Base-by-base conservation (phyloP, 768 basidiomycete genomes). In the Boletus fagicola region DNA sequence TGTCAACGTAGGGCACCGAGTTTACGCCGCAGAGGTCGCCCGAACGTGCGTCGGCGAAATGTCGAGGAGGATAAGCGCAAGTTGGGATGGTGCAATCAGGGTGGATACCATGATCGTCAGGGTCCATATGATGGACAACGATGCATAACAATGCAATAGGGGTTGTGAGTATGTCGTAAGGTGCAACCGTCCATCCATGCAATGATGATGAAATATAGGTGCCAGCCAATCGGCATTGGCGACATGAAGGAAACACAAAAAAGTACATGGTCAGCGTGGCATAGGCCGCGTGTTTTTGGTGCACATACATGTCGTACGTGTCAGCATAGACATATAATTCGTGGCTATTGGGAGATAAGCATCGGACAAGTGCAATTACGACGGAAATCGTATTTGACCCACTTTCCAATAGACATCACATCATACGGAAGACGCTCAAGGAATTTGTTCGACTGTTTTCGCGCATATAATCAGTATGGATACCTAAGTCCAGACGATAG, bases 361-460 rank as follows among this genome's bases (percentile, higher is more conserved):
- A 39, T 47, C 22, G 2, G 18, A 5, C 26, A 31, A 28, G 36
- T 22, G 16, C 15, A 3, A 38, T 12, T 18, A 30, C n/a, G 12
- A 30, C 7, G 5, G 1, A 28, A 35, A 16, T 15, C 8, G 40
- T 26, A 15, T 24, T 12, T 5, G n/a, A 72, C 88, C 40, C 65
- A 87, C 84, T 94, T 95, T 66, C 94, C 93, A 50, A 94, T 92
- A 3, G 90, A 75, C 67, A 94, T 81, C 3, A 92, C 65, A 66
- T 96, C 94, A 65, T 92, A 95, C 0, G 88, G 87, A 20, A 95
- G 76, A 54, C 82, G 73, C 22, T 81, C 73, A 60, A 94, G 76
- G 70, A 93, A 86, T 65, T 87, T 75, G 70, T 92, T 91, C n/a
- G 88, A 74, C 87, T 90, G 55, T 53, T 50, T 46, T 49, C 24